Evolutionary conservation across 2,329 filamentous ascomycete genomes (phyloP).

Genomic region (Talaromyces sp.): DNA sequence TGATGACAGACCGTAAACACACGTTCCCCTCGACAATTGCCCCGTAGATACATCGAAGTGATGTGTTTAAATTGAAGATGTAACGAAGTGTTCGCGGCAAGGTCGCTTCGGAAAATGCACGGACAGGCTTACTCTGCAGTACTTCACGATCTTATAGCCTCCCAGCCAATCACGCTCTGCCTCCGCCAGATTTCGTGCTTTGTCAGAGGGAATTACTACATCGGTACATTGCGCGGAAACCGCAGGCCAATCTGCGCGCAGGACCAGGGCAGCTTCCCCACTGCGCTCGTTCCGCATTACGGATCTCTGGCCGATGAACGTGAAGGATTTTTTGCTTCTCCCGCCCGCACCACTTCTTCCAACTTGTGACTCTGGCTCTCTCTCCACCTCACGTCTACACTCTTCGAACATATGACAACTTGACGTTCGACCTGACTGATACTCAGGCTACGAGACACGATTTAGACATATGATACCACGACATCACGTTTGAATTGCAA

Average conservation of each 20-base stretch:
- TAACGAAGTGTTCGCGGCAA: neutral
- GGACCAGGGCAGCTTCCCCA: neutral
- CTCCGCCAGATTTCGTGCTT: neutral
- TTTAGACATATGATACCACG: neutral
- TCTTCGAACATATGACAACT: neutral
- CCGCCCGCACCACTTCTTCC: neutral
- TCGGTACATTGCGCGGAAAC: neutral
- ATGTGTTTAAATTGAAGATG: neutral
- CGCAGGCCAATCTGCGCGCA: neutral
- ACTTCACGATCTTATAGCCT: neutral
- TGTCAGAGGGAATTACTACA: neutral
- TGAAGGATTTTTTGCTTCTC: constrained; percentile 5
- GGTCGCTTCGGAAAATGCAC: neutral
- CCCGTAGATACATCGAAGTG: too few relatives aligned
- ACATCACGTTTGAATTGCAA: neutral
- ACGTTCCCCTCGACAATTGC: neutral
- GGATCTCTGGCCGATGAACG: constrained; percentile 1
- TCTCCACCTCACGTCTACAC: neutral
- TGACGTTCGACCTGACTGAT: neutral
- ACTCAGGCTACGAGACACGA: neutral
- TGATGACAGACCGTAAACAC: neutral
- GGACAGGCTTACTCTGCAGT: neutral
- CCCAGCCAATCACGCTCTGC: neutral
- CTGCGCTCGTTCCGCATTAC: neutral
- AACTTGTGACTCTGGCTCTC: neutral